phyloP scores from a whole-genome alignment of 495 filamentous ascomycete genomes.

The Stereocaulon alpinum region DNA sequence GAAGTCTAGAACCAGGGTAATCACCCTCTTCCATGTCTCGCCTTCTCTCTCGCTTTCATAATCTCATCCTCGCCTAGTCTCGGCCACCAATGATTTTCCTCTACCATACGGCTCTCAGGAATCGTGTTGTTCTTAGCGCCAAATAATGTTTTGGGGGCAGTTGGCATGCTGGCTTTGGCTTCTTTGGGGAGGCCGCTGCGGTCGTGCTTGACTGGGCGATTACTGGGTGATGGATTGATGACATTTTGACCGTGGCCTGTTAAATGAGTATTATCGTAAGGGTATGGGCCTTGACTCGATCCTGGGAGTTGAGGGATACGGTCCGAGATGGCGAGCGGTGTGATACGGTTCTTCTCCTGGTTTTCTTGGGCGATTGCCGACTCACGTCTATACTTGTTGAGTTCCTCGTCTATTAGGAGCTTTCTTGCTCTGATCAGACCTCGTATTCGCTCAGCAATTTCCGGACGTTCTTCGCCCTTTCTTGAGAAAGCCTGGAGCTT shows the following conservation, averaged over 20 bases:
- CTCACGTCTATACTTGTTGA: background rate
- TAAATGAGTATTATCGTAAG: too few relatives aligned
- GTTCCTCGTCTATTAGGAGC: slow-evolving; percentile 17
- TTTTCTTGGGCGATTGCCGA: background rate
- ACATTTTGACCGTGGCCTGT: too few relatives aligned
- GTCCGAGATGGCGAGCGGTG: background rate
- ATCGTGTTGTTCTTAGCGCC: slow-evolving; percentile 19
- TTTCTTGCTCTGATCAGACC: slow-evolving; percentile 30
- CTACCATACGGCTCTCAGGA: slow-evolving; percentile 16
- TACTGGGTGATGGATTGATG: too few relatives aligned
- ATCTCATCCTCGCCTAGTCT: slow-evolving; percentile 17
- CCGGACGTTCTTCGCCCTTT: slow-evolving; percentile 9
- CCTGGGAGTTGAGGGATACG: too few relatives aligned
- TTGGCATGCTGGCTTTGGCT: background rate
- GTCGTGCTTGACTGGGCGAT: background rate
- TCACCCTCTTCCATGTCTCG: background rate
- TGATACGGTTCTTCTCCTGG: background rate
- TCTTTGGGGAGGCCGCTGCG: background rate
- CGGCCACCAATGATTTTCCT: slow-evolving; percentile 42
- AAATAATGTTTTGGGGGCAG: background rate
- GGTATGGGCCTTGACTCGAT: too few relatives aligned
- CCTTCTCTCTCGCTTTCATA: background rate
- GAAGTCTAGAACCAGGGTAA: too few relatives aligned
- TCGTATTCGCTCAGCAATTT: slow-evolving; percentile 13
- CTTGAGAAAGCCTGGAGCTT: slow-evolving; percentile 12